Evolutionary conservation across 169 alveolate genomes (phyloP).

Genomic region (Ichthyophthirius multifiliis): DNA sequence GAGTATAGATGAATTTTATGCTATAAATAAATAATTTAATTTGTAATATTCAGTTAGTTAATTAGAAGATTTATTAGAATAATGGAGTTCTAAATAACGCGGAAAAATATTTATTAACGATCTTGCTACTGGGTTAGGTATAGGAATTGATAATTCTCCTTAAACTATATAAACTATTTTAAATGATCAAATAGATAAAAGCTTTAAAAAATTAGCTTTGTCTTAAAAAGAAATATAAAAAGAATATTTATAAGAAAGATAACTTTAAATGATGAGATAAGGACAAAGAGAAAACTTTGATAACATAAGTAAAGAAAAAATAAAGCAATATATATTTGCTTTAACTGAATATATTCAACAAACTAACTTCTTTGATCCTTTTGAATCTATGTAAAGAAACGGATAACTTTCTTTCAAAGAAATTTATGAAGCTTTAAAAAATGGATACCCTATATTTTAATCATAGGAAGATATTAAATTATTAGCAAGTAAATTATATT

Average conservation of each 20-base stretch:
- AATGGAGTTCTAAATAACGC: too few relatives aligned
- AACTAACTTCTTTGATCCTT: slow-evolving; percentile 1
- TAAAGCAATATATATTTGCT: neutral
- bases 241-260: neutral
- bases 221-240: neutral
- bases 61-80: too few relatives aligned
- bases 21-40: too few relatives aligned
- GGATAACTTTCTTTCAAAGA: neutral
- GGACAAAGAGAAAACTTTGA: neutral
- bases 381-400: slow-evolving; percentile 1
- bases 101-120: too few relatives aligned
- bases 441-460: neutral
- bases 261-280: neutral
- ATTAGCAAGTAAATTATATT: neutral
- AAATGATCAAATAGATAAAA: neutral
- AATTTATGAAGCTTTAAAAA: neutral
- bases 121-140: too few relatives aligned
- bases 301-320: neutral
- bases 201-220: neutral
- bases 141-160: too few relatives aligned
- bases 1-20: neutral
- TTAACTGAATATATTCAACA: neutral
- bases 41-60: too few relatives aligned
- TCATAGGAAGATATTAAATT: neutral
- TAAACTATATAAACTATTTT: neutral